Percentiles rank a stretch among this genome's conserved stretches.
These are phyloP conservation scores for Ampelocalamus luodianensis DNA, from an alignment of 176 grass and related monocot genomes.

Conservation along the genomic window DNA sequence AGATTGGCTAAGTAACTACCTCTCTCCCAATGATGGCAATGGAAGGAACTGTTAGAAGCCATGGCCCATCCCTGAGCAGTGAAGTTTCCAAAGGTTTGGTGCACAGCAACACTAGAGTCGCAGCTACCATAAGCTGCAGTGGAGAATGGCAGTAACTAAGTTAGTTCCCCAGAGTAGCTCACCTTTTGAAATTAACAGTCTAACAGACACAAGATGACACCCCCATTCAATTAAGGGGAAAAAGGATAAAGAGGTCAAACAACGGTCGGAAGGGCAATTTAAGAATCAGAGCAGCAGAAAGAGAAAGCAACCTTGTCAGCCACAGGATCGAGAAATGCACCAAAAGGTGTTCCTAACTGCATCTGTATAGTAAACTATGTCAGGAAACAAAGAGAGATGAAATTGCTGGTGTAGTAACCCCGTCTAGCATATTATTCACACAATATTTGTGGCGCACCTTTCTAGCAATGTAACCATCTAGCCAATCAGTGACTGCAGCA, in stretches of 20 bases:
- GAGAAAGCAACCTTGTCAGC: conserved; percentile 86
- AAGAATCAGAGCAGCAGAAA: conserved; percentile 27
- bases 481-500: conserved; percentile 94
- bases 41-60: conserved; percentile 92
- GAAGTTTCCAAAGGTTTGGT: conserved; percentile 82
- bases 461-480: conserved; percentile 97
- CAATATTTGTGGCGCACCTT: conserved; percentile 66
- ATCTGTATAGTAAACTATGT: conserved; percentile 61
- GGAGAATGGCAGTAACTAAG: conserved; percentile 33
- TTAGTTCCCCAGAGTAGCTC: conserved; percentile 20
- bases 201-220: conserved; percentile 5
- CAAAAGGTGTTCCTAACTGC: conserved; percentile 92
- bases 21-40: conserved; percentile 99
- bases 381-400: conserved; percentile 13
- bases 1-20: conserved; percentile 58
- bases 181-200: conserved; percentile 1
- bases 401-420: conserved; percentile 11
- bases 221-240: neutral
- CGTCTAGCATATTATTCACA: conserved; percentile 26
- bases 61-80: conserved; percentile 60
- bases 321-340: conserved; percentile 99
- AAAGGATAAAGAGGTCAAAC: conserved; percentile 5
- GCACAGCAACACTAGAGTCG: conserved; percentile 88
- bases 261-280: neutral
- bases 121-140: conserved; percentile 95